Evolutionary conservation across 164 flowering plant species (phyloP).

Genomic region (Santalum album): DNA sequence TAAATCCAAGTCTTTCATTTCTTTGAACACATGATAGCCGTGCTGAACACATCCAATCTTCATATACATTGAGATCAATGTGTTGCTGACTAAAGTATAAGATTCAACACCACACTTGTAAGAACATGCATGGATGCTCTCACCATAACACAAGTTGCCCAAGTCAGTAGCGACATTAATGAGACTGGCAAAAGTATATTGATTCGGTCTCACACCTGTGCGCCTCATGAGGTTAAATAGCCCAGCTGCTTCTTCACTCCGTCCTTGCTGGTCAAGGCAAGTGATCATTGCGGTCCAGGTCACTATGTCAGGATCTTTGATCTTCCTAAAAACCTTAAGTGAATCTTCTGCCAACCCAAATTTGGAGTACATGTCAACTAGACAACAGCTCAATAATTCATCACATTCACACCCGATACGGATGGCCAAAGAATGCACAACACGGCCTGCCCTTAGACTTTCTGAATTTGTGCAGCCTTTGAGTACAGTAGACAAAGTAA

Average conservation of each 20-base stretch:
- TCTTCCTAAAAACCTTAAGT: slow-evolving; percentile 27
- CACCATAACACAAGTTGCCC: slow-evolving; percentile 21
- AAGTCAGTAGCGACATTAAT: slow-evolving; percentile 29
- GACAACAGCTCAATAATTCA: slow-evolving; percentile 27
- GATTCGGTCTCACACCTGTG: slow-evolving; percentile 29
- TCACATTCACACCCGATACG: slow-evolving; percentile 32
- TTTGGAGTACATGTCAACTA: slow-evolving; percentile 53
- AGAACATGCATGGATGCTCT: slow-evolving; percentile 37
- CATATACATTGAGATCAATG: slow-evolving; percentile 45
- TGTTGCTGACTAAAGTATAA: slow-evolving; percentile 30
- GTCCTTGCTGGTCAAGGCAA: slow-evolving; percentile 37
- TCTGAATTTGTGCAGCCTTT: slow-evolving; percentile 35
- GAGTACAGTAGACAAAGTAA: slow-evolving; percentile 35
- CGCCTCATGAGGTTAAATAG: slow-evolving; percentile 25
- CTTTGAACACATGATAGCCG: slow-evolving; percentile 31
- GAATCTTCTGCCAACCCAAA: slow-evolving; percentile 40
- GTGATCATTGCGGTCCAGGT: slow-evolving; percentile 44
- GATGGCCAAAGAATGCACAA: slow-evolving; percentile 30
- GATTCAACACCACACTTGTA: slow-evolving; percentile 27
- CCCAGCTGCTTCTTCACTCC: slow-evolving; percentile 18
- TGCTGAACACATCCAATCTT: slow-evolving; percentile 25
- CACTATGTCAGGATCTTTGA: slow-evolving; percentile 37
- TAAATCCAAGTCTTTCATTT: slow-evolving; percentile 24
- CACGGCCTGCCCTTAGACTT: slow-evolving; percentile 20
- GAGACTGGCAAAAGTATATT: slow-evolving; percentile 42